Evolutionary conservation across 2,329 filamentous ascomycete species (phyloP).

Genomic region (Venturia oleaginea): DNA sequence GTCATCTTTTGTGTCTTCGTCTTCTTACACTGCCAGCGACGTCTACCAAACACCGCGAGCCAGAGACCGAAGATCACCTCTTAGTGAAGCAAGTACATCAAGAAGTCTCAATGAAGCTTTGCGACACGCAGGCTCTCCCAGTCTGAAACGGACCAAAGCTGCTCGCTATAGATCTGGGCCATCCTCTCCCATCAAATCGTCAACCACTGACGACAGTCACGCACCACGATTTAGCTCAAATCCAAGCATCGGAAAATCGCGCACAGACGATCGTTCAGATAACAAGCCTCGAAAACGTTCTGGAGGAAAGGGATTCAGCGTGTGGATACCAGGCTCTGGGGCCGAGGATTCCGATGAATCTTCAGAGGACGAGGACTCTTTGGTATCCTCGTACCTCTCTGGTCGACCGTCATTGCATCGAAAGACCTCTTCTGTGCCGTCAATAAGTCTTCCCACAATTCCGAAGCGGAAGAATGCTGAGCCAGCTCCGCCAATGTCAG

Average conservation of each 20-base stretch:
- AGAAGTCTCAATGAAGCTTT: constrained; percentile 30
- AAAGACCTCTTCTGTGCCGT: constrained; percentile 37
- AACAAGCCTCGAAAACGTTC: background rate
- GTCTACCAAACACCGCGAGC: background rate
- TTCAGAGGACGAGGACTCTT: constrained; percentile 18
- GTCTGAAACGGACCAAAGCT: constrained; percentile 30
- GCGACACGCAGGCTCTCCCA: constrained; percentile 21
- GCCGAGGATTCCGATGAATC: constrained; percentile 25
- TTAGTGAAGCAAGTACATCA: constrained; percentile 16
- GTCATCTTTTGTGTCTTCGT: background rate
- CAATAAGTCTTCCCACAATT: constrained; percentile 36
- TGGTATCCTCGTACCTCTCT: constrained; percentile 1
- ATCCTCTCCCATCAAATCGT: constrained; percentile 18
- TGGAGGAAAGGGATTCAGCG: constrained; percentile 24
- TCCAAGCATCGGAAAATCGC: background rate
- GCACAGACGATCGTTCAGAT: background rate
- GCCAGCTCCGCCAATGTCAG: background rate
- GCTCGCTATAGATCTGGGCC: constrained; percentile 27
- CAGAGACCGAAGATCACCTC: background rate
- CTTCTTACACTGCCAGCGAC: background rate
- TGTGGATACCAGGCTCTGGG: constrained; percentile 38
- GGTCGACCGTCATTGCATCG: constrained; percentile 7
- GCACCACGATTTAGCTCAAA: background rate
- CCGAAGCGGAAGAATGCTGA: constrained; percentile 34
- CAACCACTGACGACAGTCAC: background rate